phyloP scores from a whole-genome alignment of 345 rosid species.

The Eucalyptus shirleyi region DNA sequence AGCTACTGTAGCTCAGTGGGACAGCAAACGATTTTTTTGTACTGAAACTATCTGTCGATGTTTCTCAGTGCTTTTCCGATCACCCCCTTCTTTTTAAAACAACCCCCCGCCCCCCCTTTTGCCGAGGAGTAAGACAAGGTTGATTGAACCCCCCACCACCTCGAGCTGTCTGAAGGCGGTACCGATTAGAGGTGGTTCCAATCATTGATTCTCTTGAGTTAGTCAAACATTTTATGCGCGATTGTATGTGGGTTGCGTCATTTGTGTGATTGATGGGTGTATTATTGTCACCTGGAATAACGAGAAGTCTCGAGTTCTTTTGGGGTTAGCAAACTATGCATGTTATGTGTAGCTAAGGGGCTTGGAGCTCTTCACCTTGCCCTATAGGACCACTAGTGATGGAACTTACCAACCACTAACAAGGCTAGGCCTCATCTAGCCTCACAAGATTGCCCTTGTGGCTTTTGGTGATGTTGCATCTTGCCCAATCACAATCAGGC shows the following conservation, averaged over 20 bases:
- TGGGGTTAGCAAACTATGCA: neutral
- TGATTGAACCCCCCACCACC: neutral
- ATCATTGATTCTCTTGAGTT: neutral
- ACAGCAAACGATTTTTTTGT: neutral
- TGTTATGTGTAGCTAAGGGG: neutral
- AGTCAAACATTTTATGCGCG: neutral
- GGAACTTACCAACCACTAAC: neutral
- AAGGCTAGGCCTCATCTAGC: rapidly evolving
- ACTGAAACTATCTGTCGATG: neutral
- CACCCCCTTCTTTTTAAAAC: neutral
- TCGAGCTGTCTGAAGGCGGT: neutral
- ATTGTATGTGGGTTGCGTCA: neutral
- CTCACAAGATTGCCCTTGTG: rapidly evolving
- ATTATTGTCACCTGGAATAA: neutral
- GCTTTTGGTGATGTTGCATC: neutral
- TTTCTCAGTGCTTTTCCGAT: neutral
- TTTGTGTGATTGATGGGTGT: neutral
- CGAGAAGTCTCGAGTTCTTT: neutral
- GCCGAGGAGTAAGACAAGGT: neutral
- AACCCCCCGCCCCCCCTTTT: neutral
- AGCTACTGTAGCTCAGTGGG: neutral
- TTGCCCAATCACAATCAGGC: rapidly evolving
- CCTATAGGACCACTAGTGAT: neutral
- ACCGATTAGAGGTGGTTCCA: neutral
- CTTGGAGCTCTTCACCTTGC: neutral